Percentiles rank a stretch among this genome's conserved stretches.
phyloP scores from a whole-genome alignment of 2,329 filamentous ascomycete species.

The Raffaelea arxii region DNA sequence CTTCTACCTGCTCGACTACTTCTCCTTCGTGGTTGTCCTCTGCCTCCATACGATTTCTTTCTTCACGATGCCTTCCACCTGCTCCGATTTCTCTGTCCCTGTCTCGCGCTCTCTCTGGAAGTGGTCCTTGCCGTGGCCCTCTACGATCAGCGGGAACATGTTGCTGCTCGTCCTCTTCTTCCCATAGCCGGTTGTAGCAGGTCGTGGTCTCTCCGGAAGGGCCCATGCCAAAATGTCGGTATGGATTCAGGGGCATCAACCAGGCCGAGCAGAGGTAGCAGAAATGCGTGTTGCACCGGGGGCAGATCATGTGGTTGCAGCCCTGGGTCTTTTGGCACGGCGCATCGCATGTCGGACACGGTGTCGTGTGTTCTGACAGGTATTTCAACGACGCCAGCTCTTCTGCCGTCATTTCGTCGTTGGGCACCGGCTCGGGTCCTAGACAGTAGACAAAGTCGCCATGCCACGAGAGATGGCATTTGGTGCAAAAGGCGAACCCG shows the following conservation, averaged over 20 bases:
- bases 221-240: conserved; percentile 73
- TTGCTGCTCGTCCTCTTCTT: too few species aligned
- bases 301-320: conserved; percentile 96
- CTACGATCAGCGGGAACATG: conserved; percentile 72
- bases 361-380: conserved; percentile 68
- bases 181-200: conserved; percentile 86
- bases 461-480: conserved; percentile 74
- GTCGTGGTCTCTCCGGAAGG: conserved; percentile 40
- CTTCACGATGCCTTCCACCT: neutral
- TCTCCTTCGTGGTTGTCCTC: neutral
- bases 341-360: conserved; percentile 78
- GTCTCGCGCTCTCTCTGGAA: neutral
- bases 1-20: conserved; percentile 20
- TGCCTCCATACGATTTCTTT: neutral
- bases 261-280: conserved; percentile 91
- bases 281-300: conserved; percentile 82
- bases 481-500: conserved; percentile 74
- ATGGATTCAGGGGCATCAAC: conserved; percentile 73
- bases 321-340: conserved; percentile 85
- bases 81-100: neutral
- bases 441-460: conserved; percentile 68
- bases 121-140: conserved; percentile 37
- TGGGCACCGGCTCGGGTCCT: conserved; percentile 54
- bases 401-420: conserved; percentile 52
- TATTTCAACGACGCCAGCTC: conserved; percentile 84